Conservation (phyloP, 352 stramenopile species). For the Thalassiosira mediterranea region DNA sequence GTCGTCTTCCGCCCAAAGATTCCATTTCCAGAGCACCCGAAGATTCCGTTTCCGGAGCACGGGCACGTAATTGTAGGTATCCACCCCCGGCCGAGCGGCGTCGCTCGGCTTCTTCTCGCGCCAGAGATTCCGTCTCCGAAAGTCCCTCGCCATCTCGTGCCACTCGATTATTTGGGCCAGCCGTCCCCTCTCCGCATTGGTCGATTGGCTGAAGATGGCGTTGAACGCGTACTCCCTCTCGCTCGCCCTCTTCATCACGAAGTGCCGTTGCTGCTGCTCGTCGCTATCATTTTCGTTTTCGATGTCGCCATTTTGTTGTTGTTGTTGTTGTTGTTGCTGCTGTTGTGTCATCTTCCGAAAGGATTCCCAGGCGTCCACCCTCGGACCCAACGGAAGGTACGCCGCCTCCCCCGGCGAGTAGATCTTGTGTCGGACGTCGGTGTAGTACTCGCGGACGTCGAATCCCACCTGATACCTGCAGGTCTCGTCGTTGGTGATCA, state of each 20-base stretch:
- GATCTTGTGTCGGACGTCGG: conserved; percentile 26
- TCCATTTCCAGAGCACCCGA: too few species aligned
- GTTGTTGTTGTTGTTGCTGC: too few species aligned
- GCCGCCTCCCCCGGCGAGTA: not conserved
- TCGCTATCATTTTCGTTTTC: conserved; percentile 24
- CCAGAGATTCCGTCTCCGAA: too few species aligned
- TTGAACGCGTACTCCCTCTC: conserved; percentile 53
- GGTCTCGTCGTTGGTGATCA: conserved; percentile 54
- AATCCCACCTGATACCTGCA: conserved; percentile 10
- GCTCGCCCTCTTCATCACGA: conserved; percentile 15
- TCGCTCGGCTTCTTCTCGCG: too few species aligned
- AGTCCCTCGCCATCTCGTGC: not conserved
- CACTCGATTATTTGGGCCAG: not conserved
- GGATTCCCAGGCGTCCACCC: conserved; percentile 42
- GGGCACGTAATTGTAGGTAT: too few species aligned
- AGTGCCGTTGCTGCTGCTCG: not conserved
- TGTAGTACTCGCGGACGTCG: too few species aligned
- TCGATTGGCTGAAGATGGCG: conserved; percentile 50
- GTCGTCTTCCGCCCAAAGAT: too few species aligned
- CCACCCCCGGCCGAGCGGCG: too few species aligned
- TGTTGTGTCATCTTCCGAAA: conserved; percentile 13
- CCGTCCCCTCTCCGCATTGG: conserved; percentile 7
- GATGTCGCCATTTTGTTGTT: too few species aligned
- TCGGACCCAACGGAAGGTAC: conserved; percentile 30
- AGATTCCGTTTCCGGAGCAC: too few species aligned